These are phyloP conservation scores for Artemisia tridentata DNA, from an alignment of 129 eudicot species.

Conservation along the genomic window DNA sequence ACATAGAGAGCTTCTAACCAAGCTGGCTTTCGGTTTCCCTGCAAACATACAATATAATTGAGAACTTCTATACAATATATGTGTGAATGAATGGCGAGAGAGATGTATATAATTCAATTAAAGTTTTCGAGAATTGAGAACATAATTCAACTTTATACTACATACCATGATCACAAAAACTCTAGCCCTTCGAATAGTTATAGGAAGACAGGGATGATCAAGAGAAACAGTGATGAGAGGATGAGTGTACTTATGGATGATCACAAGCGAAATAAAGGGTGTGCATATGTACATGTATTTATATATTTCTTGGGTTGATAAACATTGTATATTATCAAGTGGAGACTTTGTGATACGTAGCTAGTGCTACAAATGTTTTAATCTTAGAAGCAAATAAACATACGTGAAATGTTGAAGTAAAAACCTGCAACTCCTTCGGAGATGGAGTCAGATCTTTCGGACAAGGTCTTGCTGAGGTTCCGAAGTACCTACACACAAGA, in stretches of 20 bases:
- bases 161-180: constrained; percentile 52
- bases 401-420: no score
- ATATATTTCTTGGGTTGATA: constrained; percentile 34
- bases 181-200: constrained; percentile 21
- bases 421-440: no score
- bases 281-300: constrained; percentile 11
- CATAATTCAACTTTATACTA: neutral
- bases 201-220: constrained; percentile 21
- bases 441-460: no score
- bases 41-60: constrained; percentile 13
- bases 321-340: constrained; percentile 38
- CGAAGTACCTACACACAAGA: no score
- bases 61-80: neutral
- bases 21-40: constrained; percentile 81
- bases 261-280: constrained; percentile 32
- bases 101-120: neutral
- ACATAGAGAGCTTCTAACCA: constrained; percentile 90
- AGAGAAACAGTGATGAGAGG: constrained; percentile 47
- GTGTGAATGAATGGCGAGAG: neutral
- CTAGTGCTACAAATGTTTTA: constrained; percentile 19
- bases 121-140: neutral
- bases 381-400: constrained; percentile 8
- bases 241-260: constrained; percentile 55
- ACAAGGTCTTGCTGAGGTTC: no score
- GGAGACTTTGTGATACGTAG: constrained; percentile 26